Conservation (phyloP, 192 early-diverging fungal genomes). For the Backusella tarrabulga region DNA sequence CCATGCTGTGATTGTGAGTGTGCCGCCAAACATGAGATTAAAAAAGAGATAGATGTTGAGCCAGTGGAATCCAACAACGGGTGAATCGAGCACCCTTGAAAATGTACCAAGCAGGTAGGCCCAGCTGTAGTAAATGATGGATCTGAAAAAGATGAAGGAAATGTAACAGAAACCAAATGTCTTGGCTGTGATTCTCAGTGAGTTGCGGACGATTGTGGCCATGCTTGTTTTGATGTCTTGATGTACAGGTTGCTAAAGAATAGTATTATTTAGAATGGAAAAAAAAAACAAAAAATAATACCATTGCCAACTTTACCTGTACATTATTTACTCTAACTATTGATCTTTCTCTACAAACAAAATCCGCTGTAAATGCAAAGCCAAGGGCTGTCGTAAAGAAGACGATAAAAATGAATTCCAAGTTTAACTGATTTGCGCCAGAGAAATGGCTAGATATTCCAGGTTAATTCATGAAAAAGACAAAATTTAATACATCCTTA, state of each 20-base stretch:
- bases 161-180: background rate
- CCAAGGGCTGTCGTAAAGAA: constrained; percentile 15
- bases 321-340: background rate
- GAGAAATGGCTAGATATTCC: background rate
- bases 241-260: background rate
- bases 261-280: no score
- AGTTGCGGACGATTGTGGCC: background rate
- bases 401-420: constrained; percentile 22
- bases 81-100: constrained; percentile 20
- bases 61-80: constrained; percentile 35
- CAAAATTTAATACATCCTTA: background rate
- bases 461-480: no score
- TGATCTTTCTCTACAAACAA: background rate
- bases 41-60: constrained; percentile 26
- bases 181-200: background rate
- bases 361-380: background rate
- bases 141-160: constrained; percentile 6
- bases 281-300: no score
- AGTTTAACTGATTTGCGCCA: constrained; percentile 30
- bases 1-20: constrained; percentile 5
- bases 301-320: background rate
- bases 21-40: constrained; percentile 16
- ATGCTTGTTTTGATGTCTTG: constrained; percentile 4
- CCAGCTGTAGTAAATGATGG: constrained; percentile 4
- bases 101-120: constrained; percentile 13